Percentiles rank a stretch among this genome's conserved stretches.
phyloP scores from a whole-genome alignment of 2,329 filamentous ascomycete genomes.

The Tetracladium maxilliforme region DNA sequence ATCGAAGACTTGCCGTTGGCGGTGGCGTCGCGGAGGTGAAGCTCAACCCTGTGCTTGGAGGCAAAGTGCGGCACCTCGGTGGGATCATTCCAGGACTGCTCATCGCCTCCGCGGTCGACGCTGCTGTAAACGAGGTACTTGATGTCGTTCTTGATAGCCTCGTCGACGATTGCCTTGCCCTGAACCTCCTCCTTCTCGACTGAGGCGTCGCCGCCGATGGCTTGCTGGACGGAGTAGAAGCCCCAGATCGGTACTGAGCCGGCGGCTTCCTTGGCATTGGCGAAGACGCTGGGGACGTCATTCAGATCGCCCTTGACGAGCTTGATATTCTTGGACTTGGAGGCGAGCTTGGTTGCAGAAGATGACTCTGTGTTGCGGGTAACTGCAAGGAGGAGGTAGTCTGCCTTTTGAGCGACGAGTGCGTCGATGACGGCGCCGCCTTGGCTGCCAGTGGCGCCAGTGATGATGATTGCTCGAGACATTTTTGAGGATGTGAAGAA shows the following conservation, averaged over 20 bases:
- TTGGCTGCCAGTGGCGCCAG: slow-evolving; percentile 4
- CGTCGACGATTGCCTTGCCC: slow-evolving; percentile 40
- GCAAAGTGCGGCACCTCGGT: slow-evolving; percentile 46
- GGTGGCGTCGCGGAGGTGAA: slow-evolving; percentile 33
- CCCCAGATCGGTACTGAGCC: slow-evolving; percentile 33
- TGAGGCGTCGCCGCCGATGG: slow-evolving; percentile 11
- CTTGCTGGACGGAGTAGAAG: slow-evolving; percentile 41
- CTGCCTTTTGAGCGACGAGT: slow-evolving; percentile 9
- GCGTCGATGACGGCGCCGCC: slow-evolving; percentile 2
- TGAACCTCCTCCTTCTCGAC: slow-evolving; percentile 30
- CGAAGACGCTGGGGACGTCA: slow-evolving; percentile 32
- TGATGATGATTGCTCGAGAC: slow-evolving; percentile 2
- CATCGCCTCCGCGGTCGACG: slow-evolving; percentile 40
- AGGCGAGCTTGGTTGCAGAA: slow-evolving; percentile 30
- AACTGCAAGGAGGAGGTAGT: slow-evolving; percentile 40
- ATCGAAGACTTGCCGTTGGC: slow-evolving; percentile 20
- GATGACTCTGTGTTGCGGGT: slow-evolving; percentile 38
- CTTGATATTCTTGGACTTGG: slow-evolving; percentile 29
- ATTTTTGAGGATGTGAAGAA: not conserved
- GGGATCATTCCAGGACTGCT: slow-evolving; percentile 28
- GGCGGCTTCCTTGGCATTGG: slow-evolving; percentile 15
- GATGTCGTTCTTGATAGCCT: slow-evolving; percentile 34
- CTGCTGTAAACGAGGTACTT: slow-evolving; percentile 45
- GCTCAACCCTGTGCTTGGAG: slow-evolving; percentile 43
- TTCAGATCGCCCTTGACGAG: slow-evolving; percentile 43